Base-by-base conservation (phyloP, 164 flowering plant species). In the Vitis rupestris region DNA sequence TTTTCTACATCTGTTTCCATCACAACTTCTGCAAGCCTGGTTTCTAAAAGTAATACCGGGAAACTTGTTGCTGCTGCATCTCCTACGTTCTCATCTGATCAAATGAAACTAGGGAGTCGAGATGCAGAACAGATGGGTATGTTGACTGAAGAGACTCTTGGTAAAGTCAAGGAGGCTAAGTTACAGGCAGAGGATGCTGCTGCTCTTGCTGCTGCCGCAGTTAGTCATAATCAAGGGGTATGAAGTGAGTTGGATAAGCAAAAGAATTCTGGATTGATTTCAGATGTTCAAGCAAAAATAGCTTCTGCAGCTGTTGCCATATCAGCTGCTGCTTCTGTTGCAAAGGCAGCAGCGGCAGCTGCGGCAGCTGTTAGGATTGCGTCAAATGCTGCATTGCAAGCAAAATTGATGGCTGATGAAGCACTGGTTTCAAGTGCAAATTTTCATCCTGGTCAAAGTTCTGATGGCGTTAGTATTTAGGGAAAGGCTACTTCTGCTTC, bases 261-360 rank as follows among this genome's bases (percentile, higher is more conserved):
- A 67, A 88, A 79, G 65, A 83, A 76, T 58, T 76, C 89, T 31
- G 93, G 87, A 29, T 59, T 88, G 64, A 70, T 70, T 31, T 64
- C 83, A 17, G 94, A 87, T 77, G 78, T 69, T 77, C 90, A 92
- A 82, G 80, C 84, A 49, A 86, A 83, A 72, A 62, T 96, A 64
- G 85, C 87, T 69, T 88, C 94, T 74, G 88, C 98, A 29, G 94
- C 97, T 31, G 95, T 74, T 71, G 89, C 93, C 65, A 78, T 87
- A 50, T 90, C 98, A 48, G 98, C 99, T 1, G 94, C 99, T 61
- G 93, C 94, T 59, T 88, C 97, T 64, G 97, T 96, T 81, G 98
- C 99, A 17, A 93, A 88, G 83, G 98, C 97, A 11, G 99, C 99
- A 3, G 92, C 99, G 53, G 99, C 17, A 17, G 17, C 17, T 17